Conservation (phyloP, 2,329 filamentous ascomycete genomes). For the Cladosporium halotolerans region DNA sequence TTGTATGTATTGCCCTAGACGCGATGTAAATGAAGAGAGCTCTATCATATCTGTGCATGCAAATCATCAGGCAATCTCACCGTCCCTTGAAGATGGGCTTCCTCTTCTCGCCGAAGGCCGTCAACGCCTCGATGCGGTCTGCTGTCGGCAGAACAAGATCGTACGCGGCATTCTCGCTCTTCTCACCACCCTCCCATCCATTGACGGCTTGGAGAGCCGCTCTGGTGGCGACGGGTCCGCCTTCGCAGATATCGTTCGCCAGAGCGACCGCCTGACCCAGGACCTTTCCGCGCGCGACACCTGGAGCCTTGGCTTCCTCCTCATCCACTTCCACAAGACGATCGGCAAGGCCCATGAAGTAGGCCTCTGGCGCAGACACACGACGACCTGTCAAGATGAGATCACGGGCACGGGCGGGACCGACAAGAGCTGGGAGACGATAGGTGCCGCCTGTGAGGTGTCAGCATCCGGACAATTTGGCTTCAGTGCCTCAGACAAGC, state of each 20-base stretch:
- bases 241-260: conserved; percentile 80
- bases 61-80: conserved; percentile 23
- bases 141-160: conserved; percentile 74
- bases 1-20: too few relatives aligned
- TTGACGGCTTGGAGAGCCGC: conserved; percentile 74
- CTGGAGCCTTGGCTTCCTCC: conserved; percentile 46
- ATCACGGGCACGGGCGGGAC: conserved; percentile 74
- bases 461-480: background rate
- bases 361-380: conserved; percentile 76
- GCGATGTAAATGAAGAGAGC: background rate
- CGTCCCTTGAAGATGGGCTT: conserved; percentile 60
- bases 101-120: conserved; percentile 74
- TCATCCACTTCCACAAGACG: conserved; percentile 74
- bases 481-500: too few relatives aligned
- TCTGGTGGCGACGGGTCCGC: conserved; percentile 75
- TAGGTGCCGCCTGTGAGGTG: conserved; percentile 65
- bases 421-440: conserved; percentile 75
- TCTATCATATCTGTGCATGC: background rate
- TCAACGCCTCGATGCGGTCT: conserved; percentile 81
- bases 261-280: conserved; percentile 70
- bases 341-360: conserved; percentile 85
- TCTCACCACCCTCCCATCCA: conserved; percentile 58
- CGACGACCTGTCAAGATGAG: conserved; percentile 85
- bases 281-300: conserved; percentile 59
- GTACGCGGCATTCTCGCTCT: conserved; percentile 83